Conservation (phyloP, 352 stramenopile species). For the Pythium dissotocum region DNA sequence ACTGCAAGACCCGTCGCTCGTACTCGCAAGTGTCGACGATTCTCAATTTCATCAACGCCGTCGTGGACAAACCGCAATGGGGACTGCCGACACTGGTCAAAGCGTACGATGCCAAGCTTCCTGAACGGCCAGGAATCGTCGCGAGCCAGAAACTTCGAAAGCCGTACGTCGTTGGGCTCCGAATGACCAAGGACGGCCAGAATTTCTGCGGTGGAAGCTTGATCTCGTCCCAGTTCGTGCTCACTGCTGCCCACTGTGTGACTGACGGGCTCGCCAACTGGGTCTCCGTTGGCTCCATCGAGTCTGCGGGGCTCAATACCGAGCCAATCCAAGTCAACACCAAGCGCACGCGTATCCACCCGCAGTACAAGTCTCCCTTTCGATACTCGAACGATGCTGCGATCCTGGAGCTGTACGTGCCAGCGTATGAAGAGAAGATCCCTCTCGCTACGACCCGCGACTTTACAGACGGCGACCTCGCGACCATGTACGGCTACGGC, state of each 20-base stretch:
- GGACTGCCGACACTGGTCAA: background rate
- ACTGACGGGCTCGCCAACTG: conserved; percentile 31
- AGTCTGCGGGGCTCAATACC: conserved; percentile 25
- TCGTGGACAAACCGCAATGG: conserved; percentile 19
- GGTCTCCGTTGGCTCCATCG: conserved; percentile 31
- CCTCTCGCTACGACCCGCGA: conserved; percentile 24
- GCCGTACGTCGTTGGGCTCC: conserved; percentile 28
- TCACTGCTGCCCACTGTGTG: conserved; percentile 50
- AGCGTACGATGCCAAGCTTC: background rate
- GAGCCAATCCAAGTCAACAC: conserved; percentile 33
- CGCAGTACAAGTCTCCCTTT: conserved; percentile 26
- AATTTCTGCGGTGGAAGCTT: conserved; percentile 47
- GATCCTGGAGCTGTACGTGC: conserved; percentile 34
- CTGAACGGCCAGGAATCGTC: background rate
- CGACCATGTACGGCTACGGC: conserved; percentile 39
- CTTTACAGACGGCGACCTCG: conserved; percentile 23
- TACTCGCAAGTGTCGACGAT: conserved; percentile 18
- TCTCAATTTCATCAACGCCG: conserved; percentile 32
- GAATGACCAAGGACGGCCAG: conserved; percentile 31
- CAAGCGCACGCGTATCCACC: conserved; percentile 28
- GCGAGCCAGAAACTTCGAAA: background rate
- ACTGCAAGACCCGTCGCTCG: background rate
- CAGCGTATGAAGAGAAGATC: conserved; percentile 30
- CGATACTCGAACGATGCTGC: conserved; percentile 35
- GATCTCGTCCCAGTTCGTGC: conserved; percentile 40